Conservation (phyloP, 495 filamentous ascomycete species). For the Physcia stellaris region DNA sequence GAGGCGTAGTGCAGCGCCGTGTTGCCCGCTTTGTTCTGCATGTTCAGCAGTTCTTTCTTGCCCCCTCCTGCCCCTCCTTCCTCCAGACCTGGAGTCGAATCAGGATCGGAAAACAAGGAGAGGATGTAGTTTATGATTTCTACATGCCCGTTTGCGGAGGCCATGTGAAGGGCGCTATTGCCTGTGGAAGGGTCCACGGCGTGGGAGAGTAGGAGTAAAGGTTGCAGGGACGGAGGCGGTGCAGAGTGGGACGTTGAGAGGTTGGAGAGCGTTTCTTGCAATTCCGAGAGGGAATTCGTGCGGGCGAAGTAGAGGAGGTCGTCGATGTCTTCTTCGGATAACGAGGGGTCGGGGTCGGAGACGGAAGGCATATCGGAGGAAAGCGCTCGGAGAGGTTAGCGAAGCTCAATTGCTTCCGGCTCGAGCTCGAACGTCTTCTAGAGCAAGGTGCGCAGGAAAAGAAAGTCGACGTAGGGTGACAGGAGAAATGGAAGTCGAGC, state of each 20-base stretch:
- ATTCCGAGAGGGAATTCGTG: constrained; percentile 54
- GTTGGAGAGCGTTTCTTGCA: constrained; percentile 44
- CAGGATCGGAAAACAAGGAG: constrained; percentile 20
- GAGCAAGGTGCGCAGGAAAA: too few species aligned
- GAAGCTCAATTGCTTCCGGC: too few species aligned
- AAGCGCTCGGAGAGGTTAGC: too few species aligned
- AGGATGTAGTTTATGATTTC: constrained; percentile 38
- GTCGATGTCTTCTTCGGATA: constrained; percentile 66
- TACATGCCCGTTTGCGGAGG: constrained; percentile 66
- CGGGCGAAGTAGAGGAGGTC: constrained; percentile 81
- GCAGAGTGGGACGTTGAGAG: constrained; percentile 35
- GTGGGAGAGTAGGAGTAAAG: constrained; percentile 54
- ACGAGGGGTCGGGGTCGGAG: constrained; percentile 23
- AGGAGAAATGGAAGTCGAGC: too few species aligned
- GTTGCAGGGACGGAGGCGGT: constrained; percentile 48
- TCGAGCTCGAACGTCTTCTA: too few species aligned
- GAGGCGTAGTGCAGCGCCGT: constrained; percentile 88
- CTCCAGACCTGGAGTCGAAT: constrained; percentile 12
- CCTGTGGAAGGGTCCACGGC: too few species aligned
- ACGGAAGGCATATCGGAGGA: constrained; percentile 20
- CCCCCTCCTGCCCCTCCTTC: too few species aligned
- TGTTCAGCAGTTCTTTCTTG: constrained; percentile 56
- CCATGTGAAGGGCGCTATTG: constrained; percentile 72
- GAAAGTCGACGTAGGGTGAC: too few species aligned
- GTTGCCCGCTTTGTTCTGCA: constrained; percentile 65